phyloP scores from a whole-genome alignment of 768 basidiomycete genomes.

The Boletus pseudopeckii region DNA sequence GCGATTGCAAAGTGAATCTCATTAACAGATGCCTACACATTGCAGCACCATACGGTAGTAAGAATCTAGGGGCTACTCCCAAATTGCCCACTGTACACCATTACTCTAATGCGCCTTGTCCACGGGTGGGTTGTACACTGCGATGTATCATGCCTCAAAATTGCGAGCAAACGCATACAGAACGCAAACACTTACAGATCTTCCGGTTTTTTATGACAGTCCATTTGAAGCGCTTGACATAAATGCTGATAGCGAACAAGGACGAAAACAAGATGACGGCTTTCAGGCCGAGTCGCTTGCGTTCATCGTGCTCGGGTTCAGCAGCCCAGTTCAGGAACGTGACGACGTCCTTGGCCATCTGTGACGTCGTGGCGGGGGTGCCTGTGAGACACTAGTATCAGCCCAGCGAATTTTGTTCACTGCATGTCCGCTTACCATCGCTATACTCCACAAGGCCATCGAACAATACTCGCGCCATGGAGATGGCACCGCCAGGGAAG shows the following conservation, averaged over 20 bases:
- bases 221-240: conserved; percentile 98
- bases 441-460: conserved; percentile 97
- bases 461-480: conserved; percentile 95
- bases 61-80: conserved; percentile 21
- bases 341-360: conserved; percentile 99
- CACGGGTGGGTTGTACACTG: conserved; percentile 40
- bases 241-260: conserved; percentile 75
- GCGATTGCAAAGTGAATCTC: conserved; percentile 8
- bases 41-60: conserved; percentile 24
- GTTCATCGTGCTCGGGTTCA: conserved; percentile 96
- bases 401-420: neutral
- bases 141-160: conserved; percentile 4
- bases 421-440: conserved; percentile 57
- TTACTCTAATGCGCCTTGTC: conserved; percentile 33
- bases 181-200: conserved; percentile 57
- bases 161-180: neutral
- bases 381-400: conserved; percentile 42
- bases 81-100: conserved; percentile 1
- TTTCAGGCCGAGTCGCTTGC: conserved; percentile 96
- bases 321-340: conserved; percentile 96
- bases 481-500: conserved; percentile 98
- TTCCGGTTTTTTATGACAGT: conserved; percentile 88
- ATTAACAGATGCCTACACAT: conserved; percentile 22
- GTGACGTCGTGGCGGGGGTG: conserved; percentile 93
- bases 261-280: conserved; percentile 91